Base-by-base conservation (phyloP, 768 basidiomycete genomes). In the Lepiota brunneoincarnata region DNA sequence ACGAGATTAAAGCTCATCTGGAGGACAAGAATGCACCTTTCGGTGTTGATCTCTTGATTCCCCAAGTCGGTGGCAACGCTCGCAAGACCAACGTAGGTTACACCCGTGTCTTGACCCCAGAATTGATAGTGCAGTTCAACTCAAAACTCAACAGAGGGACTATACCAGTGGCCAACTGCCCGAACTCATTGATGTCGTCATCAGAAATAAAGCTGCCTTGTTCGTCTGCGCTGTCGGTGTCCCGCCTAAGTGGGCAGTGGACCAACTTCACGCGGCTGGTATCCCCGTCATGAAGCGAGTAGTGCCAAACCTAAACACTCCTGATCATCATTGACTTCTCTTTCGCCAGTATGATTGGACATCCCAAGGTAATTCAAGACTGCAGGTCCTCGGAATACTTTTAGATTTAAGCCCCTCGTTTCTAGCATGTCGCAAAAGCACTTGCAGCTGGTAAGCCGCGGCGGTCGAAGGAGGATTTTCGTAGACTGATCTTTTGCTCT, bases 181-280 rank as follows among this genome's bases (percentile, higher is more conserved):
- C 26, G 84, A 87, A 56, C 79, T 94, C 21, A 82, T 89, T 43
- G 86, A 91, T 56, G 81, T 93, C 34, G 86, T 93, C 57, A 88
- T 93, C 61, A 75, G 79, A 58, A 80, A 80, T 64, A 84, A 82
- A 55, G 86, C 85, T 0, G 76, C 86, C 26, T 74, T 94, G 47
- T 94, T 93, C 59, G 91, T 94, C 15, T 90, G 86, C 60, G 91
- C 89, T 4, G 79, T 91, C 11, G 90, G 91, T 45, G 90, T 94
- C 2, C 92, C 92, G 12, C 89, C 92, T 0, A 91, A 84, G 63
- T 82, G 86, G 67, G 86, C 79, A 26, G 89, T 95, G 18, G 89
- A 93, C 51, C 87, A 81, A 64, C 73, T 94, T 2, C 92, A 95
- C 65, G 78, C 79, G 11, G 89, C 87, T 41, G 82, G 84, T 3